Conservation (phyloP, 164 flowering plant genomes). For the Berberis thunbergii region DNA sequence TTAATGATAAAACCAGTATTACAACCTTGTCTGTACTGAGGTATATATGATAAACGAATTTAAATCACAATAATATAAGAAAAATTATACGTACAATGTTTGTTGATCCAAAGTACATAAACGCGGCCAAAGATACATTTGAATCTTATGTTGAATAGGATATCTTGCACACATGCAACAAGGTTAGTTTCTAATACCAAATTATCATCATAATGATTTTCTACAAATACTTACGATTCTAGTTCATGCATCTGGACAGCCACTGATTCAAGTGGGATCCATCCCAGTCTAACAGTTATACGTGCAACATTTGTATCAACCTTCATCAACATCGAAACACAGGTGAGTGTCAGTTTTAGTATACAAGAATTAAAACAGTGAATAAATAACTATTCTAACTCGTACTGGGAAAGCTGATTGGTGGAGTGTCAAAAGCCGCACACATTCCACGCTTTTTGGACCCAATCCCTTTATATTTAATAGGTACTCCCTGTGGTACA, state of each 20-base stretch:
- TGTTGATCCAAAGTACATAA: constrained; percentile 55
- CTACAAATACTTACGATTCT: constrained; percentile 44
- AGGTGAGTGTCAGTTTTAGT: not conserved
- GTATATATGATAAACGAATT: too few species aligned
- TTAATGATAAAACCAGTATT: too few species aligned
- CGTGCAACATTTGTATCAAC: constrained; percentile 93
- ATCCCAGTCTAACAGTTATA: constrained; percentile 76
- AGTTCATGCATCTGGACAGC: constrained; percentile 77
- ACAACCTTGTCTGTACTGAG: too few species aligned
- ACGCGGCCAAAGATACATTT: constrained; percentile 86
- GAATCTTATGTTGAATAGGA: constrained; percentile 61
- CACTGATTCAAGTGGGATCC: constrained; percentile 86
- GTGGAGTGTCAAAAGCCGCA: constrained; percentile 88
- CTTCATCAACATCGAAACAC: constrained; percentile 22
- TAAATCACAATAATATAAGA: too few species aligned
- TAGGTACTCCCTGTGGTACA: constrained; percentile 58
- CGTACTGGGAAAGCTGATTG: constrained; percentile 98
- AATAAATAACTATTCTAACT: not conserved
- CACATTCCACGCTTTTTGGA: constrained; percentile 93
- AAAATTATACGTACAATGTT: constrained; percentile 42
- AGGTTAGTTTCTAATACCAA: not conserved
- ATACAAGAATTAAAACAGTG: not conserved
- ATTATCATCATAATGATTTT: not conserved
- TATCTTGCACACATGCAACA: constrained; percentile 30
- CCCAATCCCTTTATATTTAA: constrained; percentile 86